Evolutionary conservation across 2,329 filamentous ascomycete species (phyloP), one percentile per base, ranked within the genome.

Genomic region (Aureobasidium pullulans): DNA sequence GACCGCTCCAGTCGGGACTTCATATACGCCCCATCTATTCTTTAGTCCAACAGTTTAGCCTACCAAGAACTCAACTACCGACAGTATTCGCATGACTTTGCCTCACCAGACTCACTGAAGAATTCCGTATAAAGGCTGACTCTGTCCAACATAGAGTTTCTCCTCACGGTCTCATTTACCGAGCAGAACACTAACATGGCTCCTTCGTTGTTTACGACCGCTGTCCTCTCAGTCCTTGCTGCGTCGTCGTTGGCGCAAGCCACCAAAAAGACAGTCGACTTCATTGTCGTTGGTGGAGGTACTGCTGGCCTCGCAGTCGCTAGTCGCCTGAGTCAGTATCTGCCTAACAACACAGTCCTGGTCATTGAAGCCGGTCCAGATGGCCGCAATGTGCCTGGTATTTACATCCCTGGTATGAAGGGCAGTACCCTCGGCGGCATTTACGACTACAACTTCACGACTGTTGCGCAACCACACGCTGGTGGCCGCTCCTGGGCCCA

Each of bases 361-460:
- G 61, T 70, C 7, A 65, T 71, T 44, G 69, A 71, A 64, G 69
- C 68, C 15, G 69, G 69, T 15, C 64, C 64, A 5, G 52, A 56
- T 46, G 52, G 59, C n/a, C 60, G 66, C 37, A 16, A 56, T 36
- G 52, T 46, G 13, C 28, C 52, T 36, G 52, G 57, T 11, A 65
- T 68, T 49, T 62, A 64, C 29, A 61, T 66, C 28, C 66, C 66
- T 13, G 65, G 65, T 34, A 56, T 58, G 37, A 66, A 66, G 44
- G 65, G 65, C 11, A 60, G 49, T 7, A 61, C 60, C 2, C 60
- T 68, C 2, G 64, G 65, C 4, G 63, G 60, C n/a, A 49, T 40
- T 8, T 66, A 64, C 39, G 66, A 77, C 60, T 77, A 74, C 73
- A 78, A 78, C 66, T 74, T 79, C 54, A 77, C 76, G 0, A 76